phyloP scores from a whole-genome alignment of 805 yeast genomes.

The Cyberlindnera xylosilytica region DNA sequence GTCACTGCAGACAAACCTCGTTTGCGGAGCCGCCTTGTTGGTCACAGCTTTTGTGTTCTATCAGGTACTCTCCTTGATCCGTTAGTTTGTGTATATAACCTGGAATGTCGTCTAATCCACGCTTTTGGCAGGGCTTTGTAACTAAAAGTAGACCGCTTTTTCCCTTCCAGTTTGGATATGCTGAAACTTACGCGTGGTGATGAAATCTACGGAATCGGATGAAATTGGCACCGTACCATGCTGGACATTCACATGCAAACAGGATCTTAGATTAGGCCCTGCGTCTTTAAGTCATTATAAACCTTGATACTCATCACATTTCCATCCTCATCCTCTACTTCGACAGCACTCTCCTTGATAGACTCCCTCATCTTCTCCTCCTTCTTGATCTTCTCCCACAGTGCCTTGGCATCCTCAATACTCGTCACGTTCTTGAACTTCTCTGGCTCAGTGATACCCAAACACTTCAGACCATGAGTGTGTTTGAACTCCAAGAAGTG shows the following conservation, averaged over 20 bases:
- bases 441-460: constrained; percentile 57
- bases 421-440: constrained; percentile 61
- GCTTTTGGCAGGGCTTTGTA: too few relatives aligned
- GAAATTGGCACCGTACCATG: too few relatives aligned
- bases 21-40: too few relatives aligned
- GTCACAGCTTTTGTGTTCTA: too few relatives aligned
- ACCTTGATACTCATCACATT: constrained; percentile 85
- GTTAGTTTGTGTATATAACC: too few relatives aligned
- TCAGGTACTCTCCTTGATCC: too few relatives aligned
- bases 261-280: constrained; percentile 61
- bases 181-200: too few relatives aligned
- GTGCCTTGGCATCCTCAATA: constrained; percentile 62
- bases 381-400: constrained; percentile 47
- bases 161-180: too few relatives aligned
- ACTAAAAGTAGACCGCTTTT: too few relatives aligned
- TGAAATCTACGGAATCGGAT: too few relatives aligned
- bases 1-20: constrained; percentile 22
- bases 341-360: constrained; percentile 52
- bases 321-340: constrained; percentile 91
- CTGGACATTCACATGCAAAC: too few relatives aligned
- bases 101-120: too few relatives aligned
- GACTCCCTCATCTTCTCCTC: constrained; percentile 9
- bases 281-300: constrained; percentile 80
- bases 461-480: constrained; percentile 63
- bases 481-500: constrained; percentile 79